Evolutionary conservation across 805 yeast species (phyloP), one percentile per base, ranked within the genome.

Genomic region (Pichia occidentalis): DNA sequence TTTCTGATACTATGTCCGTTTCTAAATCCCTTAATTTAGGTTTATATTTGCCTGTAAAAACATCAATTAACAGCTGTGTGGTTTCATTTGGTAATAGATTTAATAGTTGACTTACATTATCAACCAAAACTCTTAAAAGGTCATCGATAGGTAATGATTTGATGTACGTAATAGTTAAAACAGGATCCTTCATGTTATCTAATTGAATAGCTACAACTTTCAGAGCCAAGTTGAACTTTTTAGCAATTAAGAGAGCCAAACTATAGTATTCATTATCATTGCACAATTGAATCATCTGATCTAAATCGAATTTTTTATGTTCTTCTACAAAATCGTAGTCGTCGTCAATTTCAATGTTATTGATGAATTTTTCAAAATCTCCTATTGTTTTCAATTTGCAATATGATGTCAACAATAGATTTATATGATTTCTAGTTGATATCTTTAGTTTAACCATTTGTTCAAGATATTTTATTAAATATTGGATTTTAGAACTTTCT

Each of bases 41-140:
- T 21, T 60, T 64, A 55, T 80, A 90, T 38, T 74, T 77, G 0
- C 97, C 97, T 0, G 97, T 90, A 54, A 90, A 92, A 0, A 90
- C 82, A 21, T 83, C 81, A 35, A 92, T 87, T 40, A 90, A 64
- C 25, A 92, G 60, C 22, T 80, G 80, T 1, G 95, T 87, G 0
- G 95, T 82, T 39, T 81, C 86, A 40, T 82, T 72, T 0, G 97
- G 97, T 26, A 75, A 61, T 32, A 67, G 54, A 25, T 82, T 83
- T 33, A 90, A 64, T 21, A 90, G 60, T 1, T 61, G 51, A 42
- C 84, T 77, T 3, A 90, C 79, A 31, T 59, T 56, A 20, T 59
- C 63, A 6, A 60, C 42, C 34, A 88, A 61, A 7, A 85, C 77
- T 28, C 90, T 63, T 21, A 88, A 60, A 4, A 86, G 73, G 36